Conservation (phyloP, 352 stramenopile species). For the Globisporangium uncinulatum region DNA sequence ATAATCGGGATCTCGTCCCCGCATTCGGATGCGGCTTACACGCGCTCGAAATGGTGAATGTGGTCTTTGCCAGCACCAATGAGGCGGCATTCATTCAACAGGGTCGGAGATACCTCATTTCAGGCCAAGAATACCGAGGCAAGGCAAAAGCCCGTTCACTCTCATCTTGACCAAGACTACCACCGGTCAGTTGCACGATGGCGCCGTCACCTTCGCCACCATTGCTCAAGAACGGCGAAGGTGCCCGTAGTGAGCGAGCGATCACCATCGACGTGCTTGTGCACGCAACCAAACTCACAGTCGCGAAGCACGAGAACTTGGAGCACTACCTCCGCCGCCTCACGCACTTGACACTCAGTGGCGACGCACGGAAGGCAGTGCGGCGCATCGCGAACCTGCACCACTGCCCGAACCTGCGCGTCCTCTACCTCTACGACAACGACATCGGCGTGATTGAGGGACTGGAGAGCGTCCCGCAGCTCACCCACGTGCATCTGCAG, state of each 20-base stretch:
- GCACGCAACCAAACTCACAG: constrained; percentile 54
- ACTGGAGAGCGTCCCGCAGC: constrained; percentile 33
- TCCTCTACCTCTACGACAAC: constrained; percentile 82
- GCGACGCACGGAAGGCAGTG: constrained; percentile 26
- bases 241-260: constrained; percentile 19
- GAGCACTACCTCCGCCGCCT: constrained; percentile 70
- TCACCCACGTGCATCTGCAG: constrained; percentile 74
- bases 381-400: constrained; percentile 53
- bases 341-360: constrained; percentile 64
- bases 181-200: too few species aligned
- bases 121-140: too few species aligned
- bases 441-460: constrained; percentile 49
- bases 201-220: neutral
- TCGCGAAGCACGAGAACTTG: constrained; percentile 57
- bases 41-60: too few species aligned
- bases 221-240: constrained; percentile 1
- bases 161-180: too few species aligned
- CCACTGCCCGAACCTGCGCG: constrained; percentile 56
- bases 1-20: too few species aligned
- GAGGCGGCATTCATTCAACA: too few species aligned
- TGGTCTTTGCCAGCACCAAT: too few species aligned
- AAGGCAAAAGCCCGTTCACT: too few species aligned
- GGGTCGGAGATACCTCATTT: too few species aligned
- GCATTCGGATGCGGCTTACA: too few species aligned
- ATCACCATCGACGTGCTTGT: constrained; percentile 61